These are phyloP conservation scores for Leccinum rimulosum DNA, from an alignment of 768 basidiomycete species.

Conservation along the genomic window DNA sequence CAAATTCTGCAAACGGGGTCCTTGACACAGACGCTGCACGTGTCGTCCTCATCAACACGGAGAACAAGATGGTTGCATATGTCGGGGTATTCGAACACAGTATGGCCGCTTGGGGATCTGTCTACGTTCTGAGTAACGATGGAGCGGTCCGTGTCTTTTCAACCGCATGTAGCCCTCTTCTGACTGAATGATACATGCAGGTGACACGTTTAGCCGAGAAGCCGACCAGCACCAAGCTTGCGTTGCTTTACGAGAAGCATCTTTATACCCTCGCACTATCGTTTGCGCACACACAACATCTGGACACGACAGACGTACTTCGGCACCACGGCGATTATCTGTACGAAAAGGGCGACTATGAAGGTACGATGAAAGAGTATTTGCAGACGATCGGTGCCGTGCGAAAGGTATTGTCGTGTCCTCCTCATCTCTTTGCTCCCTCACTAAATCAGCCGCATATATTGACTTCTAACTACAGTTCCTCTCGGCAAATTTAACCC, in stretches of 20 bases:
- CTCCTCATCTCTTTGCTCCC: background rate
- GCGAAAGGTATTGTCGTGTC: conserved; percentile 65
- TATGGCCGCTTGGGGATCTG: conserved; percentile 77
- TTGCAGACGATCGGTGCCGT: conserved; percentile 87
- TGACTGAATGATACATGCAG: conserved; percentile 32
- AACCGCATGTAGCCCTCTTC: background rate
- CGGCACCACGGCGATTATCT: conserved; percentile 88
- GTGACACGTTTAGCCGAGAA: conserved; percentile 71
- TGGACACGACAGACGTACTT: conserved; percentile 89
- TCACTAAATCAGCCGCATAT: background rate
- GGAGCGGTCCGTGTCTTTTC: conserved; percentile 56
- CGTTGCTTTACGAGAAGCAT: conserved; percentile 77
- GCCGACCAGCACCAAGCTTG: conserved; percentile 79
- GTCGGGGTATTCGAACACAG: conserved; percentile 79
- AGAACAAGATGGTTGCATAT: conserved; percentile 89
- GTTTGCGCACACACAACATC: conserved; percentile 74
- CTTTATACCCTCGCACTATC: conserved; percentile 79
- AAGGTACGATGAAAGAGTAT: conserved; percentile 90
- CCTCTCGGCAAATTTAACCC: conserved; percentile 93
- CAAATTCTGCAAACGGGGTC: conserved; percentile 38
- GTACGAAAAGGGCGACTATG: conserved; percentile 88
- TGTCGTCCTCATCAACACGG: conserved; percentile 85
- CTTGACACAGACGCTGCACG: conserved; percentile 64
- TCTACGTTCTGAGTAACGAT: conserved; percentile 77
- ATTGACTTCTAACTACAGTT: conserved; percentile 51